Base-by-base conservation (phyloP, 2,329 filamentous ascomycete species). In the Hymenoscyphus salicellus region DNA sequence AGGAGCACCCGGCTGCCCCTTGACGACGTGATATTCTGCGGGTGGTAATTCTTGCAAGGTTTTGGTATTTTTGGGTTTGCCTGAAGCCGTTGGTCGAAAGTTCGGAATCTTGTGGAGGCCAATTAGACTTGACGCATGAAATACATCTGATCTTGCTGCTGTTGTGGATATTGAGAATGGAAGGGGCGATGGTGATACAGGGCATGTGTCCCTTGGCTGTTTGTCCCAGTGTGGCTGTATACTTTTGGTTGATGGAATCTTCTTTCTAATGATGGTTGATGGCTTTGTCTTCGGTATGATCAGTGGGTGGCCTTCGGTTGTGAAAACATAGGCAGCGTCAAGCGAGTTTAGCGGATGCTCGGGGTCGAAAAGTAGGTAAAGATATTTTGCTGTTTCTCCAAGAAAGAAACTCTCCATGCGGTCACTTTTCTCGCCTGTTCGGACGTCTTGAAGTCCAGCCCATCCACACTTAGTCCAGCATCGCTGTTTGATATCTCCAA, bases 401-500 rank as follows among this genome's bases (percentile, higher is more conserved):
- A 99, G 83, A 74, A 98, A 98, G 82, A 98, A 99, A 75, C 94
- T 98, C 78, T 99, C 95, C 95, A 98, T 98, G 38, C 95, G 89
- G 75, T 99, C 93, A 71, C 86, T 91, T 77, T 92, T 87, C 78
- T 97, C 92, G 3, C 94, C 94, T 5, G 86, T 91, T 38, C 89
- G 81, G 8, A 94, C 91, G 75, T 93, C 89, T 72, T 93, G 89
- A 41, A 98, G 82, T 0, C 94, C 94, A 16, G 94, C 91, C 93
- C 94, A 98, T 49, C 95, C 95, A 72, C 95, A 99, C 67, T 86
- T 84, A 0, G 93, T 92, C 86, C 92, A 93, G 78, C 95, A 99
- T 62, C 94, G 86, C 58, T 91, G 84, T 72, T 90, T 89, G 72
- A 99, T 93, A 74, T 99, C 95, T 64, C 87, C 86, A 63, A 97